Evolutionary conservation across 1,284 basidiomycete species (phyloP), one percentile per base, ranked within the genome.

Genomic region (Cryptococcus sp.): DNA sequence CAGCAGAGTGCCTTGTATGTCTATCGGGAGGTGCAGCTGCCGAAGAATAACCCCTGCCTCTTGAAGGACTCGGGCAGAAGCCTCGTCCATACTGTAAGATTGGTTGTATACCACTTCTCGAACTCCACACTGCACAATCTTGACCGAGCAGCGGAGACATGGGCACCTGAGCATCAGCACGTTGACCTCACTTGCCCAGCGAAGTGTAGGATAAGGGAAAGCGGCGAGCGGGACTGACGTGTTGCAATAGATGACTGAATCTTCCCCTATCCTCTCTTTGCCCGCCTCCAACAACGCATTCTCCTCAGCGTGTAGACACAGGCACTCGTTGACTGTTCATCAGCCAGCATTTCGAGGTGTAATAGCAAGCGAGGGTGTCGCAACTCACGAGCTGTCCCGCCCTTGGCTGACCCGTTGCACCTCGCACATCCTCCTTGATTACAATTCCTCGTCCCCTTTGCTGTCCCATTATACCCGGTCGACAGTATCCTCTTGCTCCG

Each of bases 381-480:
- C 10, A 24, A 69, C 72, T 62, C 38, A 73, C 71, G 71, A n/a
- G 77, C 76, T 39, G 81, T 77, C 2, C 79, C 77, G 12, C 78
- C 75, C 28, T 73, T 71, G 2, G 73, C 69, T 3, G 75, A 75
- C 4, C 76, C 79, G 63, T 97, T 94, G 68, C 91, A 95, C 35
- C 82, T 78, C 5, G 74, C 60, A 69, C 92, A 95, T 19, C 91
- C 91, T 5, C 91, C 76, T 69, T 93, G 84, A 60, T 87, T 86
- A 66, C 92, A 95, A 63, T 95, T 95, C 31, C 62, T 77, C 35
- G 97, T 77, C 2, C 92, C 91, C 9, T 90, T 80, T 9, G 95
- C 88, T 0, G 95, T 98, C 3, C 95, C 95, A 65, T 99, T 99
- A 74, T 99, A 99, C 76, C 95, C 95, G 1, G 95, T 97, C n/a